Base-by-base conservation (phyloP, 2,329 filamentous ascomycete species). In the Aspergillus ochraceus region DNA sequence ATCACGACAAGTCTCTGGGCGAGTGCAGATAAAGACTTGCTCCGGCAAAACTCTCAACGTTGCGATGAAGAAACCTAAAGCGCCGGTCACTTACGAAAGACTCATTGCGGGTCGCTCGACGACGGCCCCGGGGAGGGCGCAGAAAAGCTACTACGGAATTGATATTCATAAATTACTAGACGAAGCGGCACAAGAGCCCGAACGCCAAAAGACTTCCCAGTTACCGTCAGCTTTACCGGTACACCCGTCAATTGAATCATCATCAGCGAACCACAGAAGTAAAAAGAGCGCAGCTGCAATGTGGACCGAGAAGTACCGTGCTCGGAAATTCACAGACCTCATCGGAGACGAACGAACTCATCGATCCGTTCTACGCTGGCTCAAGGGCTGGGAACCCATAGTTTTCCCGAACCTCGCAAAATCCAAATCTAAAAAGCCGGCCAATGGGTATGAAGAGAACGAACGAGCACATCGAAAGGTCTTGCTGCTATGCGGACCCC, bases 281-380 rank as follows among this genome's bases (percentile, higher is more conserved):
- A 71, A 72, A 36, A 76, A 76, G 54, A 49, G 70, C n/a, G 62
- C 71, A 30, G 69, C 68, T 47, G 70, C 67, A 55, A 76, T 99
- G 71, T 99, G 95, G 95, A 97, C 94, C 0, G 95, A 99, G 73
- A 99, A 99, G 74, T 99, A 99, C 72, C 88, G 95, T 39, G 95
- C 95, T 29, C 87, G 87, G 61, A 94, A 88, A 68, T 99, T 98
- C 69, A 90, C 93, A 67, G 95, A 99, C 67, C 82, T 99, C 0
- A 91, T 96, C 52, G 96, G 96, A 29, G 95, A 99, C 68, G 95
- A 99, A 72, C 84, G 92, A 49, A 98, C 94, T 26, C 96, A 99
- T 75, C 87, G 95, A 61, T 85, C 89, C 60, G 94, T 99, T 4
- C 80, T 99, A 57, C 87, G 90, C 55, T 99, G 95, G 95, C 80